Evolutionary conservation across 2,329 filamentous ascomycete genomes (phyloP).

Genomic region (Knoxdaviesia proteae): DNA sequence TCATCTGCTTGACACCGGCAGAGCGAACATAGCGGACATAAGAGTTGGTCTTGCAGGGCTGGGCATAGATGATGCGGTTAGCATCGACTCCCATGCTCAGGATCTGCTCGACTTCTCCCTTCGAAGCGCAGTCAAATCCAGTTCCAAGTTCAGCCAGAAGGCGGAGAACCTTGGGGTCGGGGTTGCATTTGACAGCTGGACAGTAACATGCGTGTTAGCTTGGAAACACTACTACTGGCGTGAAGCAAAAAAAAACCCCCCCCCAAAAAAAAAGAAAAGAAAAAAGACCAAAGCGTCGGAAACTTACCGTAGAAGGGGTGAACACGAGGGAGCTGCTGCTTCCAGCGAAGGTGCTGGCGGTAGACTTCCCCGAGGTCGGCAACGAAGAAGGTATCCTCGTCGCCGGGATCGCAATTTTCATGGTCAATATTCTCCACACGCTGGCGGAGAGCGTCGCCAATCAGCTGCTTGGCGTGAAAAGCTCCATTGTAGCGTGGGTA

Average conservation of each 20-base stretch:
- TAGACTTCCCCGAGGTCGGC: conserved; percentile 97
- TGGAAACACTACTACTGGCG: background rate
- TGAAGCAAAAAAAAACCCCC: background rate
- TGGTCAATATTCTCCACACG: conserved; percentile 70
- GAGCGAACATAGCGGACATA: conserved; percentile 80
- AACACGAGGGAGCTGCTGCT: conserved; percentile 76
- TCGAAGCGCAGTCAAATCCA: conserved; percentile 96
- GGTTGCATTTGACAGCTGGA: conserved; percentile 94
- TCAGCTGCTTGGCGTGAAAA: conserved; percentile 46
- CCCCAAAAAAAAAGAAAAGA: too few species aligned
- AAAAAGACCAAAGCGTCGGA: background rate
- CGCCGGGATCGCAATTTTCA: conserved; percentile 73
- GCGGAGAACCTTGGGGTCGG: conserved; percentile 70
- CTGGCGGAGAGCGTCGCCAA: conserved; percentile 69
- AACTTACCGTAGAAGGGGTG: conserved; percentile 82
- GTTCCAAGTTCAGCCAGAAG: conserved; percentile 76
- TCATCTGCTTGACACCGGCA: conserved; percentile 89
- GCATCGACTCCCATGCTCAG: conserved; percentile 66
- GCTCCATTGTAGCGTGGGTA: conserved; percentile 18
- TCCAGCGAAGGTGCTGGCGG: conserved; percentile 96
- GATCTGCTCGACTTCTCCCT: conserved; percentile 88
- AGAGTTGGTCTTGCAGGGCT: conserved; percentile 98
- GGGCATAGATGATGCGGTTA: conserved; percentile 90
- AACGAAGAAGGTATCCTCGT: conserved; percentile 96
- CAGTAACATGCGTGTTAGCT: background rate